These are phyloP conservation scores for Pelargonium nanum DNA, from an alignment of 345 rosid genomes.

Conservation along the genomic window DNA sequence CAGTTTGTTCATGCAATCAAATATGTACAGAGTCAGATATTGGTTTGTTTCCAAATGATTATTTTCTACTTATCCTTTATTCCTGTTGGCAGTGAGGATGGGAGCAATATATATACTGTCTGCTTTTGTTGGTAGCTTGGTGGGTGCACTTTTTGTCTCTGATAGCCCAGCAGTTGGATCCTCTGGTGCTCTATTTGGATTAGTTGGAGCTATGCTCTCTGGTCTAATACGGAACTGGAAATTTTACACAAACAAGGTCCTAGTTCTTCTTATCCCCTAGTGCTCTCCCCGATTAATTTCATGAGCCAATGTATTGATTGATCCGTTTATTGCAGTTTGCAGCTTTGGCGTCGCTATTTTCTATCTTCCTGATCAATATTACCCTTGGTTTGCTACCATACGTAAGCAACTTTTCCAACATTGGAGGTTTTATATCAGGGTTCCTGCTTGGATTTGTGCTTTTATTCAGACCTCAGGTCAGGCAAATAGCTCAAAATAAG, in stretches of 20 bases:
- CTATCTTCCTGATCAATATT: constrained; percentile 40
- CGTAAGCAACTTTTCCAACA: constrained; percentile 55
- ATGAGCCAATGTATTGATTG: constrained; percentile 1
- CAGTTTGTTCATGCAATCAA: background rate
- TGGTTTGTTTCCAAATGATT: background rate
- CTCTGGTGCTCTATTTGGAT: constrained; percentile 59
- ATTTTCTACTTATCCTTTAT: constrained; percentile 10
- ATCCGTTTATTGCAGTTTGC: constrained; percentile 43
- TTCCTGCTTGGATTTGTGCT: constrained; percentile 62
- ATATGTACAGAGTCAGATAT: background rate
- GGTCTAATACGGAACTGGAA: constrained; percentile 59
- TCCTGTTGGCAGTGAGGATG: constrained; percentile 48
- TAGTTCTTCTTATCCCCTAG: constrained; percentile 9
- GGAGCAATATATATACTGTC: constrained; percentile 62
- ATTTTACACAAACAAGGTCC: constrained; percentile 54
- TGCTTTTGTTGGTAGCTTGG: constrained; percentile 52
- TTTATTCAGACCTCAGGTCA: constrained; percentile 46
- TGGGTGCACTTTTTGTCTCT: constrained; percentile 48
- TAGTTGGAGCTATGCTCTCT: constrained; percentile 74
- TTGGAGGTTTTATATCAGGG: constrained; percentile 74
- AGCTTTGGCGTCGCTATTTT: constrained; percentile 39
- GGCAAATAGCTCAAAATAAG: constrained; percentile 34
- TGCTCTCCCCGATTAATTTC: background rate
- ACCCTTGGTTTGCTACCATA: constrained; percentile 66
- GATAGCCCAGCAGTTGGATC: constrained; percentile 57